Evolutionary conservation across 371 early-diverging fungal genomes (phyloP).

Genomic region (Blakeslea trispora): DNA sequence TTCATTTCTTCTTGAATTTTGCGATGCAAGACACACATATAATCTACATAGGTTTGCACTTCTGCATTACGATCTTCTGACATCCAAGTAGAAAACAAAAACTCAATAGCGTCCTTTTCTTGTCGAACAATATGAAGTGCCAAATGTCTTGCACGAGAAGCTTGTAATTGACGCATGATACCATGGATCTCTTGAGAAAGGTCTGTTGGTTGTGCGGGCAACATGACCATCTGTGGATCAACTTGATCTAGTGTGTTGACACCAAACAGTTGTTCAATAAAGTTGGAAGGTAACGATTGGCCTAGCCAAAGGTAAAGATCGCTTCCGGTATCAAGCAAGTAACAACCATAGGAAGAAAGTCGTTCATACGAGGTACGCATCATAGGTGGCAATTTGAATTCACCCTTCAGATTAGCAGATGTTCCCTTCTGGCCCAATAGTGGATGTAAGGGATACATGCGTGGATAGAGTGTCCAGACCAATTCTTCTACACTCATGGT

Average conservation of each 20-base stretch:
- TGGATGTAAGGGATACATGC: slow-evolving; percentile 73
- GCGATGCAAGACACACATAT: slow-evolving; percentile 86
- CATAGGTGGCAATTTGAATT: slow-evolving; percentile 62
- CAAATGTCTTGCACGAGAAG: slow-evolving; percentile 42
- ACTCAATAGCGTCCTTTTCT: slow-evolving; percentile 29
- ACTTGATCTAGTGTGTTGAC: slow-evolving; percentile 73
- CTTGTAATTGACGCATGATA: slow-evolving; percentile 64
- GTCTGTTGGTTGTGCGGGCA: slow-evolving; percentile 60
- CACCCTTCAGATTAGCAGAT: slow-evolving; percentile 37
- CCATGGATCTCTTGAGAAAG: slow-evolving; percentile 58
- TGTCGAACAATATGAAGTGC: slow-evolving; percentile 62
- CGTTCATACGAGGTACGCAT: slow-evolving; percentile 82
- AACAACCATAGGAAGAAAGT: slow-evolving; percentile 74
- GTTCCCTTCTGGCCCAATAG: slow-evolving; percentile 51
- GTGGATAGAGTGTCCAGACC: slow-evolving; percentile 85
- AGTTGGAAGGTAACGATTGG: slow-evolving; percentile 56
- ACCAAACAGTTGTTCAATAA: slow-evolving; percentile 76
- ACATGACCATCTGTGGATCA: slow-evolving; percentile 65
- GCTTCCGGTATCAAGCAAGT: slow-evolving; percentile 84
- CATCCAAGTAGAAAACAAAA: slow-evolving; percentile 72
- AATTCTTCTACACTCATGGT: slow-evolving; percentile 72
- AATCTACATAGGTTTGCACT: slow-evolving; percentile 92
- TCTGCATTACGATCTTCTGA: slow-evolving; percentile 90
- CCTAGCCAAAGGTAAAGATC: slow-evolving; percentile 90
- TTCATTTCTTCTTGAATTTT: slow-evolving; percentile 83